Evolutionary conservation across 2,329 filamentous ascomycete genomes (phyloP), one percentile per base, ranked within the genome.

Genomic region (Trichoderma atrobrunneum): DNA sequence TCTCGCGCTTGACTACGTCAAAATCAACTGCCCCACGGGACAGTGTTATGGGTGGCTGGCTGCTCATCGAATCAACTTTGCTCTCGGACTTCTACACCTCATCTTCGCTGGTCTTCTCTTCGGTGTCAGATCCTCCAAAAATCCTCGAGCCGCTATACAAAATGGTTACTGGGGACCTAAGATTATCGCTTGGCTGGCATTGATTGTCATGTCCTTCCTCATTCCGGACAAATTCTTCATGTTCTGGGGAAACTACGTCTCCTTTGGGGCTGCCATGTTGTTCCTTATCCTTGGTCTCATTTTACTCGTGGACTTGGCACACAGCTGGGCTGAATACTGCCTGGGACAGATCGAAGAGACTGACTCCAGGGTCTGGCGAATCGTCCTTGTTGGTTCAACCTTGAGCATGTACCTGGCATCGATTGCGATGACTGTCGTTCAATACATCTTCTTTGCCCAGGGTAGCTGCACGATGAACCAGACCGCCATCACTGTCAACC

Each of bases 161-260:
- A 99, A 99, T 83, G 96, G 95, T n/a, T 99, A 94, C 83, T 99
- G 96, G 96, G 96, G 95, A 2, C 96, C 96, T 60, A 99, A 99
- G 84, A 88, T 99, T 72, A 89, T 98, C 73, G 89, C 91, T 67
- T 99, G 96, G 96, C 80, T 98, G 64, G 90, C 87, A 16, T 89
- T 98, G 76, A 90, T 98, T 73, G 93, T 98, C 72, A 80, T 97
- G 72, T 97, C 95, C 30, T 99, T 98, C 85, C 89, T 99, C 78
- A 98, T 99, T 72, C 96, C 96, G 18, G 95, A 99, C 79, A 86
- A 86, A 32, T 98, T 99, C 87, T 98, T 98, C 84, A 90, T 97
- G 78, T 90, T 97, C 75, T 99, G 94, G 91, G 96, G 96, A 74
- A 97, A 97, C 81, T 98, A 98, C 80, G 89, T 98, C 76, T 91